Base-by-base conservation (phyloP, 2,329 filamentous ascomycete species). In the Botrytis squamosa region DNA sequence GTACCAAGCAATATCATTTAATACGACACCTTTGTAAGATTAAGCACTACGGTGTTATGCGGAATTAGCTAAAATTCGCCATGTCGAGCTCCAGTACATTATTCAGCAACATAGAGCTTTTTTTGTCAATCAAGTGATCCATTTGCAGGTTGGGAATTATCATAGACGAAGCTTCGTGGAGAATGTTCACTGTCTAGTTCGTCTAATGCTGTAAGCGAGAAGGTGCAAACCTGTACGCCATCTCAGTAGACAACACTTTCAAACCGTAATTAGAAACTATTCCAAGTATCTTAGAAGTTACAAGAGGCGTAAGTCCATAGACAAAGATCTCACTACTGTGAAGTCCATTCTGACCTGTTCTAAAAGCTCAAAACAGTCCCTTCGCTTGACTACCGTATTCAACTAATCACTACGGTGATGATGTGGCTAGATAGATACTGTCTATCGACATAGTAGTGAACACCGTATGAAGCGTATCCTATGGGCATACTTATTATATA, bases 61-160 rank as follows among this genome's bases (percentile, higher is more conserved):
- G 1, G 6, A 4, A 18, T 18, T 7, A 33, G 52, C 14, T 18
- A 8, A 29, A 25, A 0, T 18, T 18, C 14, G 14, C 14, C 14
- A 9, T 4, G 4, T 18, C 25, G 14, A 57, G n/a, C 8, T 16
- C 0, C 16, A 29, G n/a, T 44, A 20, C 42, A 18, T 3, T 7
- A 44, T 44, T 1, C 14, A 42, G 38, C 7, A 38, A 38, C 10
- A 38, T 9, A 38, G 38, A 38, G 38, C 38, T 1, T 38, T 38
- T 38, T 38, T 38, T 38, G 10, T 38, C 7, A 38, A 38, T 38
- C 38, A 1, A 38, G 38, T 38, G 16, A 44, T 44, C 42, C 5
- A 44, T 18, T 6, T 16, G 7, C 25, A 4, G 2, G 5, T 16
- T 33, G 14, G 1, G 1, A 1, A 33, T 3, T 29, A 18, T 9